Evolutionary conservation across 345 rosid genomes (phyloP).

Genomic region (Punica granatum): DNA sequence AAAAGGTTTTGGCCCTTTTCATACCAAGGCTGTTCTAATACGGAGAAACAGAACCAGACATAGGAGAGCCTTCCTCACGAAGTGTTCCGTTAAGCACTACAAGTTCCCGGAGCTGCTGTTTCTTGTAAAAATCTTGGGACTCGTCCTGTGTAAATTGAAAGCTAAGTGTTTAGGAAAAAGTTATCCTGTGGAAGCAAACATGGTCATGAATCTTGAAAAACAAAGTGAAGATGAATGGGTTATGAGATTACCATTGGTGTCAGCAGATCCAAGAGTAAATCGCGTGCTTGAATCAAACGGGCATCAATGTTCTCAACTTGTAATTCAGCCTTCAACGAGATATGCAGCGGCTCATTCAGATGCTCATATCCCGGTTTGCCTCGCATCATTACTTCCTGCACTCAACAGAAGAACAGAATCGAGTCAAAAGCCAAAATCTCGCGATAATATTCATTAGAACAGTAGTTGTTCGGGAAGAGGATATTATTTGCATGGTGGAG

Average conservation of each 20-base stretch:
- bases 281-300: slow-evolving; percentile 85
- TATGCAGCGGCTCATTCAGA: slow-evolving; percentile 87
- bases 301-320: slow-evolving; percentile 87
- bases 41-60: slow-evolving; percentile 92
- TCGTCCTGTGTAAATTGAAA: slow-evolving; percentile 46
- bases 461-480: background rate
- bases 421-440: background rate
- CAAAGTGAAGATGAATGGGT: background rate
- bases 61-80: slow-evolving; percentile 87
- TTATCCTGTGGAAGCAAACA: background rate
- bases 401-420: background rate
- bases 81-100: slow-evolving; percentile 90
- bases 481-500: background rate
- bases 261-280: slow-evolving; percentile 86
- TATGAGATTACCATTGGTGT: slow-evolving; percentile 61
- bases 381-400: slow-evolving; percentile 91
- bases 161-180: background rate
- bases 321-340: slow-evolving; percentile 87
- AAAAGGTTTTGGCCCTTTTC: slow-evolving; percentile 86
- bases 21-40: slow-evolving; percentile 79
- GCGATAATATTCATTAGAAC: background rate
- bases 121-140: slow-evolving; percentile 91
- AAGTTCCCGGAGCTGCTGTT: slow-evolving; percentile 91
- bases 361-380: slow-evolving; percentile 98
- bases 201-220: background rate